Conservation (phyloP, 768 basidiomycete species). For the Suillus placidus region DNA sequence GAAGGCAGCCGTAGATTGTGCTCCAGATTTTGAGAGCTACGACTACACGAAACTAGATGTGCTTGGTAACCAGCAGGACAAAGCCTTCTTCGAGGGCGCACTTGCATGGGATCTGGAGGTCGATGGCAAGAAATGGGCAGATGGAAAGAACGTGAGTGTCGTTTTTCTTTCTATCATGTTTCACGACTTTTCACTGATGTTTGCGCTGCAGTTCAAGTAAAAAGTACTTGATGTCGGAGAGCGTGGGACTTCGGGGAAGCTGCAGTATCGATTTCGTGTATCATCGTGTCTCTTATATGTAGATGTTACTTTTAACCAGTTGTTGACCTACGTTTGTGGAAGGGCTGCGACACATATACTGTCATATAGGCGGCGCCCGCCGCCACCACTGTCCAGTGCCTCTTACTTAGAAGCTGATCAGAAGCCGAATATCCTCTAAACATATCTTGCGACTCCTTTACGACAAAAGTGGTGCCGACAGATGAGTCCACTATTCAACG, state of each 20-base stretch:
- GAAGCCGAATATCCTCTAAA: background rate
- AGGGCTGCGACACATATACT: background rate
- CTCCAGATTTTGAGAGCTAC: slow-evolving; percentile 94
- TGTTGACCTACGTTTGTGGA: background rate
- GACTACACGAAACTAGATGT: slow-evolving; percentile 77
- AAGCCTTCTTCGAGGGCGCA: slow-evolving; percentile 89
- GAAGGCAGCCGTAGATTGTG: slow-evolving; percentile 71
- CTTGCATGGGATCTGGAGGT: slow-evolving; percentile 93
- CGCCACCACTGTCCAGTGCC: too few species aligned
- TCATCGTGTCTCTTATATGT: slow-evolving; percentile 5
- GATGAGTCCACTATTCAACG: background rate
- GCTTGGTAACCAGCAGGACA: slow-evolving; percentile 63
- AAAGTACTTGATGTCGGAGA: background rate
- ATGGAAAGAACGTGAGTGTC: slow-evolving; percentile 82
- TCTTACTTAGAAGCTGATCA: background rate
- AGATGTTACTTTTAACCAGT: slow-evolving; percentile 6
- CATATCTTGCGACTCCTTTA: background rate
- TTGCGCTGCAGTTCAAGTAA: slow-evolving; percentile 35
- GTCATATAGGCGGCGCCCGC: background rate
- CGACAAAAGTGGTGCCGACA: background rate
- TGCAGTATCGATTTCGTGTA: slow-evolving; percentile 5
- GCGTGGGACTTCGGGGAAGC: slow-evolving; percentile 3
- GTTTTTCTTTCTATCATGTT: background rate
- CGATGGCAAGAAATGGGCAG: slow-evolving; percentile 87
- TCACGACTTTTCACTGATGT: background rate